Evolutionary conservation across 768 basidiomycete genomes (phyloP), one percentile per base, ranked within the genome.

Genomic region (Kwoniella bestiolae): DNA sequence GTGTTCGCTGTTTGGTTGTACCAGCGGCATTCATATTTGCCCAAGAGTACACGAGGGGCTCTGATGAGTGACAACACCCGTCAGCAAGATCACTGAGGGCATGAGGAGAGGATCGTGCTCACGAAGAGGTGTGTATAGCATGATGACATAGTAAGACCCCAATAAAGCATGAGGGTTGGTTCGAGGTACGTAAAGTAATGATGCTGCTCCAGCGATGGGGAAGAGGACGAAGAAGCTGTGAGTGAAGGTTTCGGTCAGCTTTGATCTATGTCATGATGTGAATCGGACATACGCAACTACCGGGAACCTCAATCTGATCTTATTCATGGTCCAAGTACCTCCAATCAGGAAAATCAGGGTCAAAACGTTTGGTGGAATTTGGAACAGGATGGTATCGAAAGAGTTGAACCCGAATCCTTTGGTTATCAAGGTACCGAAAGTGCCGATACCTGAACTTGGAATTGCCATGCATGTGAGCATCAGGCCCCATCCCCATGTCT

Each of bases 1-100:
- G 58, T 9, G 65, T 57, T n/a, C 66, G 49, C 41, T 70, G 69
- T 57, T 72, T 76, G 21, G 75, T 76, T 18, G 62, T 63, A 0
- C 74, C 74, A 25, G 74, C 75, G 7, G 72, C 65, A 52, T 76
- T 76, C 56, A 69, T 63, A 47, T 70, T 73, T 31, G 72, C 67
- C 75, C 75, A 76, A 3, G 70, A 68, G 50, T 71, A 70, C n/a
- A 69, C 32, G 28, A 67, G 59, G 23, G 71, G 71, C 49, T 69
- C 64, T 63, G n/a, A n/a, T n/a, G n/a, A n/a, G n/a, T n/a, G n/a
- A 46, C 23, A 49, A 21, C 38, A 31, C 3, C 7, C 21, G 35
- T 35, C 29, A 29, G 23, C 23, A 45, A 44, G 31, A 28, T 18
- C 16, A 26, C 50, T 28, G 1, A 16, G 12, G 25, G 50, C 12